Base-by-base conservation (phyloP, 768 basidiomycete species). In the Lactarius indigo region DNA sequence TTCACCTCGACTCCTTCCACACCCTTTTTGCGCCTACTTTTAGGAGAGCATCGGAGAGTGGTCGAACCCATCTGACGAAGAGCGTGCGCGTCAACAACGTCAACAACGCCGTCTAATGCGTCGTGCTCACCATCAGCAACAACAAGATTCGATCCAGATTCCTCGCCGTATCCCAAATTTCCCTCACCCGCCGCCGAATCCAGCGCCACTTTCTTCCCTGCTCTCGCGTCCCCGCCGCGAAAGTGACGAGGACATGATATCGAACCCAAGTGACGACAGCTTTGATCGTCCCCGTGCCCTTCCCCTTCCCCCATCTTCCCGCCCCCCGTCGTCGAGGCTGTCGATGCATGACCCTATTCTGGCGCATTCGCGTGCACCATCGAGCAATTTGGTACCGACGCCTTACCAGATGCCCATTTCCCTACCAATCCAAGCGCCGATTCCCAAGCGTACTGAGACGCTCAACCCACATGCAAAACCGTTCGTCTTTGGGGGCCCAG, bases 21-120 rank as follows among this genome's bases (percentile, higher is more conserved):
- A n/a, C 68, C 61, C 64, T 33, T 68, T 59, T 47, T 72, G 59
- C 56, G 39, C 18, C 54, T n/a, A 1, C 59, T 66, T 33, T 50
- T 68, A 76, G 70, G 79, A 91, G 87, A 92, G 90, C 71, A 88
- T 92, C 58, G 91, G 91, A 31, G 92, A 94, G 78, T 94, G 85
- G 84, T 94, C 92, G 28, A 94, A 94, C 72, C 92, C 92, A 20
- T 94, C 92, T 30, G 92, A 94, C 73, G 92, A 94, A 76, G 92
- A 94, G 73, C 84, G 88, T 33, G 91, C 89, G 4, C 85, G 91
- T 26, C 87, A 87, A 68, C 77, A 82, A 35, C 85, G 90, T 35
- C 76, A 84, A 55, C 85, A 88, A 52, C 85, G 88, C 55, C 86
- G 89, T 44, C 75, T 84, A 64, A 73, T 85, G 64, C 84, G 84